Evolutionary conservation across 1,284 basidiomycete species (phyloP), one percentile per base, ranked within the genome.

Genomic region (Fomitiporia mediterranea): DNA sequence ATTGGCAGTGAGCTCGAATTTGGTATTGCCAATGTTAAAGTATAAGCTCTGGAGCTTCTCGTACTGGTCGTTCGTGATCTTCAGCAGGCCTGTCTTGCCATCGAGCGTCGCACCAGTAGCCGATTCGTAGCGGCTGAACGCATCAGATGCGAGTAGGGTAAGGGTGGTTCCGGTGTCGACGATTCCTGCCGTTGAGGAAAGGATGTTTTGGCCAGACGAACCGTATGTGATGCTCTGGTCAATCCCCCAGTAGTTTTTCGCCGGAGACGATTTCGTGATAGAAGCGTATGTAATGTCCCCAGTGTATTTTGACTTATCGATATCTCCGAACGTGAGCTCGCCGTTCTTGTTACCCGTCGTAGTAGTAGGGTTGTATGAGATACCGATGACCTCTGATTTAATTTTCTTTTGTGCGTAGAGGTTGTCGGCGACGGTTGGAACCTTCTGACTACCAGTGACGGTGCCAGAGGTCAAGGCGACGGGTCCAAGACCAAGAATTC

Each of bases 221-320:
- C 55, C 58, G 46, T 60, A 60, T 8, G 47, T 46, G 43, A 60
- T 51, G 35, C 21, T 54, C 47, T 60, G 56, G 43, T 60, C 49
- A 27, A 54, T 43, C 23, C 51, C 30, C 34, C 25, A 57, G 32
- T 28, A 38, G 15, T 47, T 5, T 13, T 35, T 49, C 13, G 70
- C 69, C 7, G 71, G 69, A 21, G 61, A 62, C 6, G 68, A 66
- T 6, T 53, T 35, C 3, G 64, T 63, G 54, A 64, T 58, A 15
- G 62, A 55, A 11, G 53, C 50, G 47, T 55, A 62, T 13, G 49
- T 55, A 32, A 62, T 57, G 11, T 42, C 17, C 8, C 55, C 57
- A 4, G 51, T 59, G 38, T 46, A 56, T 38, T 62, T 63, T 15
- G 52, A 43, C 13, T 51, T 34, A 38, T 64, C 60, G 32, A 53